Percentiles rank a stretch among this genome's conserved stretches.
Evolutionary conservation across 2,329 filamentous ascomycete genomes (phyloP).

Genomic region (Paraphaeosphaeria minitans): DNA sequence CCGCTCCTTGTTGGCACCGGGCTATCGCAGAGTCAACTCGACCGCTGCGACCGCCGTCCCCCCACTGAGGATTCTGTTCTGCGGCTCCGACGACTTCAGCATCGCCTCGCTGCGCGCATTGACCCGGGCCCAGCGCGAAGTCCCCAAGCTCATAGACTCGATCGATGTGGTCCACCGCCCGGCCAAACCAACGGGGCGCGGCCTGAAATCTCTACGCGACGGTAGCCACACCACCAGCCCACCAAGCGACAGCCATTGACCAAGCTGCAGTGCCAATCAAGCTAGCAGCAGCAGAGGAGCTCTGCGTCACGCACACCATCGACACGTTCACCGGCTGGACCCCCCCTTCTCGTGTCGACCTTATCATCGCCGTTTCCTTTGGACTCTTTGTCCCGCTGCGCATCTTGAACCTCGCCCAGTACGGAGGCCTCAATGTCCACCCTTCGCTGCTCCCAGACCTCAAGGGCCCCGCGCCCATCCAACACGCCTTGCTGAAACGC

Average conservation of each 20-base stretch:
- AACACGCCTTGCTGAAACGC: conserved; percentile 75
- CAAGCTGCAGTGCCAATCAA: conserved; percentile 72
- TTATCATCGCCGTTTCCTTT: conserved; percentile 93
- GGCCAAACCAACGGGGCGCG: conserved; percentile 77
- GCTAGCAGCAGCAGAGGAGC: conserved; percentile 60
- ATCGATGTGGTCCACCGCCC: conserved; percentile 87
- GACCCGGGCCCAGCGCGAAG: conserved; percentile 59
- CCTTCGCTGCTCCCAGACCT: conserved; percentile 89
- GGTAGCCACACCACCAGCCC: conserved; percentile 53
- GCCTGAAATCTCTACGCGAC: conserved; percentile 69
- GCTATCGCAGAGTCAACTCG: conserved; percentile 19
- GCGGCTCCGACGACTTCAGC: conserved; percentile 91
- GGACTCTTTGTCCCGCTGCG: conserved; percentile 83
- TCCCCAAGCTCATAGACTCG: conserved; percentile 56
- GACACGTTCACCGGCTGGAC: conserved; percentile 85
- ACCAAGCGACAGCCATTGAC: neutral
- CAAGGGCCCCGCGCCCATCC: conserved; percentile 83
- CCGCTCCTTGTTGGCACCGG: conserved; percentile 22
- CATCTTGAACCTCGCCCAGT: conserved; percentile 71
- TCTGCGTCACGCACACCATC: conserved; percentile 72
- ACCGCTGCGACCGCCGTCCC: conserved; percentile 1
- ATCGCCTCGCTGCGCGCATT: conserved; percentile 75
- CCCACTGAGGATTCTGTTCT: conserved; percentile 86
- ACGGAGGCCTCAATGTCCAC: conserved; percentile 92
- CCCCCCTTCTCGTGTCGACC: conserved; percentile 56